These are phyloP conservation scores for Mortierella sp. DNA, from an alignment of 371 early-diverging fungal genomes.

Conservation along the genomic window DNA sequence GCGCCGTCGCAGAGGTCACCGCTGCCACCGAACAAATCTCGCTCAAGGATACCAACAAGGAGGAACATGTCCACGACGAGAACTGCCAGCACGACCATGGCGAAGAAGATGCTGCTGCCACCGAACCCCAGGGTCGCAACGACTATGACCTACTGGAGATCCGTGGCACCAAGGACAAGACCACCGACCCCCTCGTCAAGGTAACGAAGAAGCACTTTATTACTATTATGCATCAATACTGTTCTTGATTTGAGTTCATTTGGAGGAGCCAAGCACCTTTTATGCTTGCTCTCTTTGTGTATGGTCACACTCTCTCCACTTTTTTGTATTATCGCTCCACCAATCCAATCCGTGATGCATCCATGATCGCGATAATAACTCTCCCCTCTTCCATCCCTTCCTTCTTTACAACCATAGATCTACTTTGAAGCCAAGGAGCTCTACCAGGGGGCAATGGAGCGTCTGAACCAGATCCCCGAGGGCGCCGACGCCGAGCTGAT, in stretches of 20 bases:
- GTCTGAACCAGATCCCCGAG: conserved; percentile 67
- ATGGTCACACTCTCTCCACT: background rate
- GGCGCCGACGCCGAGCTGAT: conserved; percentile 67
- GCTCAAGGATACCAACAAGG: conserved; percentile 17
- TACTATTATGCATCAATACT: background rate
- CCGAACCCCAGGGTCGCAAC: conserved; percentile 55
- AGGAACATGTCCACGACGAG: conserved; percentile 43
- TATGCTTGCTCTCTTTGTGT: conserved; percentile 1
- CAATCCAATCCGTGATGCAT: background rate
- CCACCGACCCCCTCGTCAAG: conserved; percentile 68
- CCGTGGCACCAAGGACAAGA: conserved; percentile 63
- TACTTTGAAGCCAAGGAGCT: conserved; percentile 68
- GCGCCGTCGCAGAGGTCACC: conserved; percentile 24
- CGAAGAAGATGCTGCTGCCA: conserved; percentile 3
- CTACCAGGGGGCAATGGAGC: conserved; percentile 69
- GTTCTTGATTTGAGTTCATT: background rate
- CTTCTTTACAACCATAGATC: background rate
- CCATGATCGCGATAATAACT: background rate
- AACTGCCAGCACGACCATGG: conserved; percentile 47
- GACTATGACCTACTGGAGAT: conserved; percentile 71
- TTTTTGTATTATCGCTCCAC: conserved; percentile 2
- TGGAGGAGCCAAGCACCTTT: background rate
- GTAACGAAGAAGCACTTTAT: background rate
- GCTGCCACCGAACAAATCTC: conserved; percentile 24
- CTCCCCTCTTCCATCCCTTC: too few species aligned